Evolutionary conservation across 768 basidiomycete genomes (phyloP), one percentile per base, ranked within the genome.

Genomic region (Lyophyllum shimeji): DNA sequence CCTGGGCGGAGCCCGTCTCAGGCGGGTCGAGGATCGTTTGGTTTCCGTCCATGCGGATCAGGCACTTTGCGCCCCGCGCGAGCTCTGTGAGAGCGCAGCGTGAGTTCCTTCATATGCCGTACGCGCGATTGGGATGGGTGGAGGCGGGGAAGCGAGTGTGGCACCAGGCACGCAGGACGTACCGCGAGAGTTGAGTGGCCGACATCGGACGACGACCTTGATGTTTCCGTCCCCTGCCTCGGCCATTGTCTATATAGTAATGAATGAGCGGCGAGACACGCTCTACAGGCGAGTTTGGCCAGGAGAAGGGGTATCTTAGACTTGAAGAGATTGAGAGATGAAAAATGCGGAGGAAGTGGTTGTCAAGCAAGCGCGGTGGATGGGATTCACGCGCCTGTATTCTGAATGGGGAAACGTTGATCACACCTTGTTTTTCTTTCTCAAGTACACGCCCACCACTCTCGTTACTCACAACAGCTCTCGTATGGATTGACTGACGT

Each of bases 141-240:
- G 18, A 27, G 56, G 29, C 5, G 4, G 29, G 47, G 55, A n/a
- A n/a, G n/a, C 45, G 48, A 49, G n/a, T 40, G 51, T 23, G 31
- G 56, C 34, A 21, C 39, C 20, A 18, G 53, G 52, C 37, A 53
- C 8, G 20, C 1, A n/a, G 24, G 33, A 76, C 86, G 68, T 64
- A 95, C 95, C 95, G 73, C 95, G 87, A 67, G 87, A 76, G 71
- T 99, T 99, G 75, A 98, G 87, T 52, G 96, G 96, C 63, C 96
- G 83, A 80, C 95, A 98, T 87, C 96, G 90, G 61, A 91, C 87
- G 48, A 91, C 90, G 72, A 93, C 90, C 77, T 93, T 93, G 81
- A 93, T 93, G 76, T 93, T 93, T 53, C 90, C 90, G 69, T 90
- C 89, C 63, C 88, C 89, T 64, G 78, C 79, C 71, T 90, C 89